phyloP scores from a whole-genome alignment of 352 stramenopile species.

The Pythium angustatum region DNA sequence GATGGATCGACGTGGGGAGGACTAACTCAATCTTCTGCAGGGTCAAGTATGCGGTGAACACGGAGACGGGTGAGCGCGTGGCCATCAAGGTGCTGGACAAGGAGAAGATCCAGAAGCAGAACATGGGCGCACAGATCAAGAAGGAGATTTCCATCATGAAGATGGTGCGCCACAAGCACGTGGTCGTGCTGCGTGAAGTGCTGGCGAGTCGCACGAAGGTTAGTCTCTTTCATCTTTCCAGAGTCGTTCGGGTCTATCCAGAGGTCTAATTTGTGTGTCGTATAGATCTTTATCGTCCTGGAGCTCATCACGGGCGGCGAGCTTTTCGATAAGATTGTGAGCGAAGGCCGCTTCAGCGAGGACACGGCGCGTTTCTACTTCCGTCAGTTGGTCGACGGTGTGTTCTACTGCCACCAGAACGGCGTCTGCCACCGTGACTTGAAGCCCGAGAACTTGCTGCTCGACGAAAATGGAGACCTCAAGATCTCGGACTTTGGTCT shows the following conservation, averaged over 20 bases:
- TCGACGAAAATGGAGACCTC: constrained; percentile 95
- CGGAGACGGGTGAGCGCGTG: constrained; percentile 93
- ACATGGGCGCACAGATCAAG: constrained; percentile 98
- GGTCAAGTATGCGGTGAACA: constrained; percentile 95
- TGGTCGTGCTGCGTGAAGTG: constrained; percentile 88
- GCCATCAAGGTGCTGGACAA: constrained; percentile 99
- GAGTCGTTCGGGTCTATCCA: background rate
- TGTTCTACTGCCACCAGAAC: constrained; percentile 97
- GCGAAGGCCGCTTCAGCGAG: constrained; percentile 93
- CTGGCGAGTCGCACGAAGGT: constrained; percentile 96
- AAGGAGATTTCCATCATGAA: constrained; percentile 99
- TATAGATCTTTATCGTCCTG: constrained; percentile 96
- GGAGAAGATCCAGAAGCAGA: constrained; percentile 98
- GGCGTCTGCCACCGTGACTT: constrained; percentile 97
- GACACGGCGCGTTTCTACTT: constrained; percentile 98
- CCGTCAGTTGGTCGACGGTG: constrained; percentile 95
- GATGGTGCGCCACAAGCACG: constrained; percentile 90
- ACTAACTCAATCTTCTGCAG: constrained; percentile 30
- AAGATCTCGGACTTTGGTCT: constrained; percentile 99
- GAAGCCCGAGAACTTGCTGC: constrained; percentile 96
- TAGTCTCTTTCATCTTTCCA: background rate
- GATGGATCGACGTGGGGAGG: background rate
- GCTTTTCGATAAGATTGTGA: constrained; percentile 97
- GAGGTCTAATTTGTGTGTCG: background rate
- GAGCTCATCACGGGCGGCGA: constrained; percentile 91